Base-by-base conservation (phyloP, 805 yeast species). In the Starmerella riodocensis region DNA sequence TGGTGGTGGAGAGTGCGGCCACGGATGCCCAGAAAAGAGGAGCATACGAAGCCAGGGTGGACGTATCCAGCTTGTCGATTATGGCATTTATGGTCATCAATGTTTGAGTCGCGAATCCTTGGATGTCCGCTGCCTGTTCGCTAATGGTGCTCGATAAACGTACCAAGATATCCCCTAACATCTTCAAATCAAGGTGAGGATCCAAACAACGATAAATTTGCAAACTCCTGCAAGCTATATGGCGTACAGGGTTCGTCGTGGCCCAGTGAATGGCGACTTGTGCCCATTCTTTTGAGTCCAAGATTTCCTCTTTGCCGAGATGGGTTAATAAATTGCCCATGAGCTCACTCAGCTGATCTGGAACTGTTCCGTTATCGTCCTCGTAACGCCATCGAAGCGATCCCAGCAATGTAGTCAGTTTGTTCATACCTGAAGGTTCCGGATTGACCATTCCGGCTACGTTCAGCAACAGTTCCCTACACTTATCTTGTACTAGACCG, bases 51-150 rank as follows among this genome's bases (percentile, higher is more conserved):
- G 82, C 77, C 44, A 91, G 62, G 48, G 80, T 78, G 28, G 74
- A 80, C 7, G 88, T 70, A 49, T 77, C 81, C 32, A 85, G 61
- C 52, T 84, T 93, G 0, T 94, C 91, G 2, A 88, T 81, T 12
- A 85, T 76, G 0, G 96, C 94, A 61, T 88, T 85, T 51, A 91
- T 59, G 0, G 98, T 88, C 96, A 91, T 88, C 47, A 91, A 62
- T 39, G 91, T 91, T 60, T 91, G 98, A 86, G 91, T 82, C 0
- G 96, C 78, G 60, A 93, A 93, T 1, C 95, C 94, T 59, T 88
- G 97, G 28, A 91, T 86, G 50, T 91, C 98, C 0, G 73, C 62
- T 9, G 84, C 74, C 29, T 77, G 84, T 56, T 93, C 99, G 0
- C 95, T 76, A 6, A 91, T 78, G 0, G 99, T 93, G 51, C 85